These are phyloP conservation scores for Nyssa sinensis DNA, from an alignment of 148 eudicot species.

Conservation along the genomic window DNA sequence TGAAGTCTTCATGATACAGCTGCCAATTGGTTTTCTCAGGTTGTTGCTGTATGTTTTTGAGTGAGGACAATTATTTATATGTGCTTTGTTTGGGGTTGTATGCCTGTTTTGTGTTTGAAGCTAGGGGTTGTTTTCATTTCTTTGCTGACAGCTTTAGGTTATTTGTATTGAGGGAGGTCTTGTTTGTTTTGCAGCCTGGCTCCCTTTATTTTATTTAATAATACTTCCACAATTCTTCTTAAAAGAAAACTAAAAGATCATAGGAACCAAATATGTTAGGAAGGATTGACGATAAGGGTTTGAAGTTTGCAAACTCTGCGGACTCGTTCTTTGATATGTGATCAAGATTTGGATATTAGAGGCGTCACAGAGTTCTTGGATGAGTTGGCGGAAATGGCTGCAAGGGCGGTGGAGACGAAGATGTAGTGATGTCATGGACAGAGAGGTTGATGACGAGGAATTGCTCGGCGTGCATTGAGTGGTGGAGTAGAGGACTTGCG, in stretches of 20 bases:
- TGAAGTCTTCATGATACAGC: no score
- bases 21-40: no score
- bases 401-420: slow-evolving; percentile 89
- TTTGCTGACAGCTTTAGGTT: no score
- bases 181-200: no score
- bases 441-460: slow-evolving; percentile 66
- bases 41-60: no score
- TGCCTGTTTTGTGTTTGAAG: no score
- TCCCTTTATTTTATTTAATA: no score
- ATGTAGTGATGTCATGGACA: slow-evolving; percentile 36
- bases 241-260: slow-evolving; percentile 63
- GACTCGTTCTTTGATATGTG: slow-evolving; percentile 20
- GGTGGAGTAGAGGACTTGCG: slow-evolving; percentile 68
- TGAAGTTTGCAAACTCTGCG: slow-evolving; percentile 14
- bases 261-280: slow-evolving; percentile 68
- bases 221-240: no score
- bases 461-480: slow-evolving; percentile 90
- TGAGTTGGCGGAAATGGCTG: slow-evolving; percentile 96
- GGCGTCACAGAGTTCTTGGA: slow-evolving; percentile 72
- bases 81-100: no score
- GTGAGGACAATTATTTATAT: no score
- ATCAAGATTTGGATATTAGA: slow-evolving; percentile 44
- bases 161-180: no score
- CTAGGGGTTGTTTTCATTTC: no score
- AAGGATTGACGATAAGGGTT: slow-evolving; percentile 38